Evolutionary conservation across 2,329 filamentous ascomycete genomes (phyloP).

Genomic region (Onygenales sp.): DNA sequence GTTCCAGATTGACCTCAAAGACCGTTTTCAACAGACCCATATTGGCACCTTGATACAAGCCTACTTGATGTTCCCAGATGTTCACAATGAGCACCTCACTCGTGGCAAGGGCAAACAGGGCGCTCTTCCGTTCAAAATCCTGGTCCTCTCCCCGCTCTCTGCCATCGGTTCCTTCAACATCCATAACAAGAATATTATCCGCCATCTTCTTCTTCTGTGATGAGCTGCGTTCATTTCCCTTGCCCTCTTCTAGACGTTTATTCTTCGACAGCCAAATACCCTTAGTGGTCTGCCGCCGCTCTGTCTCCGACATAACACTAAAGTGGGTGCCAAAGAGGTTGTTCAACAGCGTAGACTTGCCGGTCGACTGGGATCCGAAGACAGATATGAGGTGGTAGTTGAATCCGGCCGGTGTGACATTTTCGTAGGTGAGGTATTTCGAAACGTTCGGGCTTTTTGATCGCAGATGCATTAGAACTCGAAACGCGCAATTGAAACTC

Average conservation of each 20-base stretch:
- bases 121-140: slow-evolving; percentile 97
- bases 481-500: background rate
- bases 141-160: slow-evolving; percentile 95
- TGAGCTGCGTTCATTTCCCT: slow-evolving; percentile 14
- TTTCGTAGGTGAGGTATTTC: slow-evolving; percentile 69
- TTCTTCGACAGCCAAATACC: slow-evolving; percentile 99
- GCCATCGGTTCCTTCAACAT: slow-evolving; percentile 95
- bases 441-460: slow-evolving; percentile 59
- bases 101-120: slow-evolving; percentile 90
- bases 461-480: background rate
- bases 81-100: slow-evolving; percentile 98
- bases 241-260: slow-evolving; percentile 51
- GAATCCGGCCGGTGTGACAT: slow-evolving; percentile 82
- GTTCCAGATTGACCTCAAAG: slow-evolving; percentile 94
- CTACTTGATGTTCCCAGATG: slow-evolving; percentile 98
- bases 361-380: slow-evolving; percentile 96
- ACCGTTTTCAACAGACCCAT: slow-evolving; percentile 98
- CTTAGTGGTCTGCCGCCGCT: slow-evolving; percentile 93
- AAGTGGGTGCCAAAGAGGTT: slow-evolving; percentile 92
- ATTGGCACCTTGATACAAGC: slow-evolving; percentile 94
- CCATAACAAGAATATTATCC: slow-evolving; percentile 98
- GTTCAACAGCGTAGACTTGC: slow-evolving; percentile 95
- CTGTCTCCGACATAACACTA: slow-evolving; percentile 93
- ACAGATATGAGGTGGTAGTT: slow-evolving; percentile 99
- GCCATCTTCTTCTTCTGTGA: slow-evolving; percentile 57